A percentile compares a stretch with the other conserved stretches of the same genome.
phyloP scores from a whole-genome alignment of 345 rosid genomes.

The Linum trigynum region DNA sequence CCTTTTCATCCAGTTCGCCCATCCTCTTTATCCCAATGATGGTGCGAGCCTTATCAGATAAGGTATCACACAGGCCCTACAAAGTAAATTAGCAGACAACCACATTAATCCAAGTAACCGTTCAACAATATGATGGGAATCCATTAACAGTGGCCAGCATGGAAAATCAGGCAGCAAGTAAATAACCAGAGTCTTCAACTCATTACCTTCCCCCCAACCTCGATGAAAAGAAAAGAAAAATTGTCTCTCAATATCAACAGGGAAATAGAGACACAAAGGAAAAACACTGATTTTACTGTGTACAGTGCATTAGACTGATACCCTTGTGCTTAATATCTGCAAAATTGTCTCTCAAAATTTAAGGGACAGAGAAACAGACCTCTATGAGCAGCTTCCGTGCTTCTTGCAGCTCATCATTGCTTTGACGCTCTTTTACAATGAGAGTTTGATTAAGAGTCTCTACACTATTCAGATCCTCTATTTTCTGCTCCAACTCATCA shows the following conservation, averaged over 20 bases:
- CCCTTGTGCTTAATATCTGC: neutral
- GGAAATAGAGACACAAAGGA: neutral
- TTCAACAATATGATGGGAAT: neutral
- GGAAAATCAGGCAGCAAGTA: neutral
- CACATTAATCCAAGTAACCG: neutral
- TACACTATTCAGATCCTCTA: constrained; percentile 32
- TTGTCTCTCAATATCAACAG: neutral
- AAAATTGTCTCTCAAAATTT: too few relatives aligned
- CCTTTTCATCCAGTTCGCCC: constrained; percentile 67
- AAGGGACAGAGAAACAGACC: neutral
- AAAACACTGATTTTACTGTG: neutral
- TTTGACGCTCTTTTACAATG: constrained; percentile 37
- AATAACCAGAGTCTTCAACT: neutral
- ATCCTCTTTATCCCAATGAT: constrained; percentile 57
- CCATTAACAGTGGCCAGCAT: neutral
- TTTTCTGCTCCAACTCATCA: constrained; percentile 45
- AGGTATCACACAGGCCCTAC: constrained; percentile 42
- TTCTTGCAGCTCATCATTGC: constrained; percentile 48
- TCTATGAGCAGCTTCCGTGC: constrained; percentile 35
- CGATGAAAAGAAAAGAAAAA: too few relatives aligned
- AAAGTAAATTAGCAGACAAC: neutral
- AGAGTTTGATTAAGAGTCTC: constrained; percentile 31
- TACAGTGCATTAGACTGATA: neutral
- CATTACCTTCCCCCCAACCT: neutral
- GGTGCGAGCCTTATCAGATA: constrained; percentile 19